Percentiles rank a stretch among this genome's conserved stretches.
Conservation (phyloP, 2,329 filamentous ascomycete genomes). For the Penicillium sp. region DNA sequence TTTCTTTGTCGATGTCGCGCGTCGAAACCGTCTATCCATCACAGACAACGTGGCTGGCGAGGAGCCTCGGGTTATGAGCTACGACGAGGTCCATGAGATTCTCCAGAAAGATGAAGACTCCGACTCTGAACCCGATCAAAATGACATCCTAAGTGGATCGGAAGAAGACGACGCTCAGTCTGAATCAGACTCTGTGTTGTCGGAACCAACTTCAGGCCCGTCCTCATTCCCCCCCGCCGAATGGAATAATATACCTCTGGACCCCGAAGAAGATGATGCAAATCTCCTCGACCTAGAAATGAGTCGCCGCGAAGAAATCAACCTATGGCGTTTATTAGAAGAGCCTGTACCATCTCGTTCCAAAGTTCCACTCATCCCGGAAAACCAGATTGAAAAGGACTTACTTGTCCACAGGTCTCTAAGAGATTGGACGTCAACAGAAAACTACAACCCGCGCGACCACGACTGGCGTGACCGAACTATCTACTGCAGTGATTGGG, state of each 20-base stretch:
- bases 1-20: conserved; percentile 55
- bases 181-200: neutral
- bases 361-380: conserved; percentile 16
- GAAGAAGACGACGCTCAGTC: conserved; percentile 4
- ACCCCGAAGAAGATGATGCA: conserved; percentile 46
- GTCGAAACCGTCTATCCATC: conserved; percentile 55
- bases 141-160: neutral
- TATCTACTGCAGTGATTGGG: conserved; percentile 53
- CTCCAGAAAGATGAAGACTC: conserved; percentile 11
- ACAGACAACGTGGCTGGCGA: conserved; percentile 33
- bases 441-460: conserved; percentile 5
- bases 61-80: conserved; percentile 20
- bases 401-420: conserved; percentile 16
- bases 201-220: neutral
- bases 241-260: conserved; percentile 20
- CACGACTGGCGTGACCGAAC: conserved; percentile 50
- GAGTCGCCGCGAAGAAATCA: conserved; percentile 47
- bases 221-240: neutral
- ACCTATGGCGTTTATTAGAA: conserved; percentile 47
- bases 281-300: conserved; percentile 50
- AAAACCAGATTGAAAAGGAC: conserved; percentile 21
- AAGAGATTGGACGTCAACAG: conserved; percentile 32
- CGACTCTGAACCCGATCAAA: conserved; percentile 13
- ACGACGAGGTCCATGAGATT: conserved; percentile 35
- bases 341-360: conserved; percentile 19